Conservation (phyloP, 2,329 filamentous ascomycete species). For the Sarocladium oryzae region DNA sequence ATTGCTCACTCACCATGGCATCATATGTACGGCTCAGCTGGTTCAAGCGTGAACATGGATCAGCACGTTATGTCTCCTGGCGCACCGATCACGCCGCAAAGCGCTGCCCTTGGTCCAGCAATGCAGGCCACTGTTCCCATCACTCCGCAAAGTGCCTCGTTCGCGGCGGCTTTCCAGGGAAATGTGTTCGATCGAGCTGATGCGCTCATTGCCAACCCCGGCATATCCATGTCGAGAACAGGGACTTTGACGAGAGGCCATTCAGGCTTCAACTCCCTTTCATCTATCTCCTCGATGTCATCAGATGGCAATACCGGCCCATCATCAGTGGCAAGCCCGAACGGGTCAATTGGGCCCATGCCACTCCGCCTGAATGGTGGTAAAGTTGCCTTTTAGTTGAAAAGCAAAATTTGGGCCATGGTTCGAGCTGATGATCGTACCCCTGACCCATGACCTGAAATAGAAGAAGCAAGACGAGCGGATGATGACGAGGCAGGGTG, state of each 20-base stretch:
- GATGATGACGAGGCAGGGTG: background rate
- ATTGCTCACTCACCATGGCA: slow-evolving; percentile 59
- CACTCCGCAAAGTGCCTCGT: slow-evolving; percentile 54
- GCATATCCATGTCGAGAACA: slow-evolving; percentile 49
- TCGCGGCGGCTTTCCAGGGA: slow-evolving; percentile 47
- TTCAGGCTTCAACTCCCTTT: slow-evolving; percentile 31
- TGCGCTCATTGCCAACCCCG: slow-evolving; percentile 50
- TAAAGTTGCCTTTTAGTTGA: slow-evolving; percentile 28
- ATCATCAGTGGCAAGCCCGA: slow-evolving; percentile 24
- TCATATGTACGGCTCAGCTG: slow-evolving; percentile 28
- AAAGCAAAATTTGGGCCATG: slow-evolving; percentile 4
- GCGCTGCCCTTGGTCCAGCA: slow-evolving; percentile 81
- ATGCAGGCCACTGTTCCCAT: slow-evolving; percentile 83
- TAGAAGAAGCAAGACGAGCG: background rate
- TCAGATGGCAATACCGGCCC: slow-evolving; percentile 31
- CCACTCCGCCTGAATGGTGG: slow-evolving; percentile 32
- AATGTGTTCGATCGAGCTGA: slow-evolving; percentile 57
- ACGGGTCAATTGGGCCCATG: slow-evolving; percentile 24
- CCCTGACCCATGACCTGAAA: background rate
- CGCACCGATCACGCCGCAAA: slow-evolving; percentile 77
- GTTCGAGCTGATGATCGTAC: background rate
- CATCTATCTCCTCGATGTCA: slow-evolving; percentile 35
- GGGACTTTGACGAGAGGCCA: slow-evolving; percentile 38
- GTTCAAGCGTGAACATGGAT: slow-evolving; percentile 11
- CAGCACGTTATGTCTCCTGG: slow-evolving; percentile 1